phyloP scores from a whole-genome alignment of 2,329 filamentous ascomycete species.

The Aspergillus sp. region DNA sequence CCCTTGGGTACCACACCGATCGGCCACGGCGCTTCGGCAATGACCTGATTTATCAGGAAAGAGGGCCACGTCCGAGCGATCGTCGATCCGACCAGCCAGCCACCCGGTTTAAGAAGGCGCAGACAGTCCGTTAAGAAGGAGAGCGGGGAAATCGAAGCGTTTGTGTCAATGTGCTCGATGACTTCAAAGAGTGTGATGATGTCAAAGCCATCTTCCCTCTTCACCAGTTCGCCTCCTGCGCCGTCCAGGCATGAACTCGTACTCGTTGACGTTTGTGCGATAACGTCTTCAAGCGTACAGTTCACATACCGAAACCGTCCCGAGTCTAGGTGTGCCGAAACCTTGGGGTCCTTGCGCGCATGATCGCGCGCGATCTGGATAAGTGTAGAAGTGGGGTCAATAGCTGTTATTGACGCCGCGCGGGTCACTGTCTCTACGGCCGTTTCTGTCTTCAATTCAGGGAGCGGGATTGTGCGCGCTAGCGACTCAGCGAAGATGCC shows the following conservation, averaged over 20 bases:
- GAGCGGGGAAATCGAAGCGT: slow-evolving; percentile 74
- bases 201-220: slow-evolving; percentile 61
- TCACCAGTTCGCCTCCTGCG: slow-evolving; percentile 37
- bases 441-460: slow-evolving; percentile 5
- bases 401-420: slow-evolving; percentile 49
- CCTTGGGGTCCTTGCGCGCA: slow-evolving; percentile 71
- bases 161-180: slow-evolving; percentile 84
- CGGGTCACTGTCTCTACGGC: slow-evolving; percentile 40
- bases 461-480: slow-evolving; percentile 45
- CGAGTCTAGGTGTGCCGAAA: slow-evolving; percentile 58
- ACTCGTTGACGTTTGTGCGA: background rate
- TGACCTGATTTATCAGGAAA: slow-evolving; percentile 89
- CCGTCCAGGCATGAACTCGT: background rate
- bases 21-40: slow-evolving; percentile 78
- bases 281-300: slow-evolving; percentile 69
- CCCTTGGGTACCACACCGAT: slow-evolving; percentile 82
- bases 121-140: slow-evolving; percentile 61
- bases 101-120: slow-evolving; percentile 79
- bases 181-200: slow-evolving; percentile 91
- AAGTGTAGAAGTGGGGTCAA: slow-evolving; percentile 49
- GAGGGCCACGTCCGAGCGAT: slow-evolving; percentile 88
- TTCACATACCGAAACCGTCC: slow-evolving; percentile 71
- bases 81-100: slow-evolving; percentile 90
- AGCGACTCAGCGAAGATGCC: slow-evolving; percentile 87
- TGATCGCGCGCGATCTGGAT: slow-evolving; percentile 73